A percentile compares a stretch with the other conserved stretches of the same genome.
Conservation (phyloP, 768 basidiomycete genomes). For the Mycena rebaudengoi region DNA sequence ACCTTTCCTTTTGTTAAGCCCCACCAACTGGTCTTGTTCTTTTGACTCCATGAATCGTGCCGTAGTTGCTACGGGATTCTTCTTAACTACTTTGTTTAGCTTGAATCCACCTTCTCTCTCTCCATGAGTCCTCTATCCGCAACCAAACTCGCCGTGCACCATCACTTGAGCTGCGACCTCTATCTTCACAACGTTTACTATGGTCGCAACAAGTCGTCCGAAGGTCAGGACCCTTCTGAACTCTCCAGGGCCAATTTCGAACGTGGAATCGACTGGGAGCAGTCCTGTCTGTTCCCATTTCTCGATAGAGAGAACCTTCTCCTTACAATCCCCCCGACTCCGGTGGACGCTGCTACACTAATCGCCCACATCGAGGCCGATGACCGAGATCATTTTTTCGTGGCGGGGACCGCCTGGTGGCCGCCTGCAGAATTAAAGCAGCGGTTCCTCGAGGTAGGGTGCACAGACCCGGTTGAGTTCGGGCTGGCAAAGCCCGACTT, state of each 20-base stretch:
- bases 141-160: conserved; percentile 55
- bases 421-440: conserved; percentile 48
- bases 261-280: conserved; percentile 58
- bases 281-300: conserved; percentile 45
- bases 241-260: conserved; percentile 49
- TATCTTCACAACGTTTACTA: conserved; percentile 55
- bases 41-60: too few species aligned
- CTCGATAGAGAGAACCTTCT: conserved; percentile 51
- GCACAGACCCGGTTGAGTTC: conserved; percentile 47
- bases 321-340: conserved; percentile 47
- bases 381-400: conserved; percentile 53
- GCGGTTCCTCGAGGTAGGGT: conserved; percentile 44
- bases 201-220: conserved; percentile 14
- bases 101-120: background rate
- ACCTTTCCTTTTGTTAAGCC: too few species aligned
- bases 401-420: conserved; percentile 52
- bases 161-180: conserved; percentile 57
- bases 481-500: conserved; percentile 59
- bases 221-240: conserved; percentile 33
- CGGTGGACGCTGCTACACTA: conserved; percentile 42
- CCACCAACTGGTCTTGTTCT: too few species aligned
- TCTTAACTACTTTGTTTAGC: background rate
- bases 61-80: too few species aligned
- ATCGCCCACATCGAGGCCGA: conserved; percentile 54
- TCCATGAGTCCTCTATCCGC: conserved; percentile 50